phyloP scores from a whole-genome alignment of 352 stramenopile species.

The Globisporangium uncinulatum region DNA sequence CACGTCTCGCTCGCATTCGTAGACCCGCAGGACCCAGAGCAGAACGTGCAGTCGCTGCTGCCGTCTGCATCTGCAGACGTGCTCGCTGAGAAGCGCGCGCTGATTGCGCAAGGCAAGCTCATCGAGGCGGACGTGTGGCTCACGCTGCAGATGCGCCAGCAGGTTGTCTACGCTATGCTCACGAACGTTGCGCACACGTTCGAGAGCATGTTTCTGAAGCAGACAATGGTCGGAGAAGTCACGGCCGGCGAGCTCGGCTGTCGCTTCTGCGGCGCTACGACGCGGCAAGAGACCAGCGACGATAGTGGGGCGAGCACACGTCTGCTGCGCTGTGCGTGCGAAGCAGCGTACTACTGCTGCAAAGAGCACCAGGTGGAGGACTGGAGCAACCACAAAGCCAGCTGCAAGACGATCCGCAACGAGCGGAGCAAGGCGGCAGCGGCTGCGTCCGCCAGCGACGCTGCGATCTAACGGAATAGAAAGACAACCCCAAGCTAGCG shows the following conservation, averaged over 20 bases:
- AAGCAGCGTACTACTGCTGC: constrained; percentile 77
- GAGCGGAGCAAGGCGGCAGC: constrained; percentile 13
- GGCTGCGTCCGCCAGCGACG: neutral
- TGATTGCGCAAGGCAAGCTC: constrained; percentile 67
- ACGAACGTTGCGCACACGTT: constrained; percentile 81
- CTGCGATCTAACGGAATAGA: constrained; percentile 2
- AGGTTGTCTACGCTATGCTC: constrained; percentile 75
- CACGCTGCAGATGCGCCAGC: constrained; percentile 81
- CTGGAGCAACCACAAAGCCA: constrained; percentile 75
- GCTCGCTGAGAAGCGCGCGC: constrained; percentile 51
- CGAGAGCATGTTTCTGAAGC: constrained; percentile 74
- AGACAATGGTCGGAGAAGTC: constrained; percentile 64
- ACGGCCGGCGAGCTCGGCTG: constrained; percentile 58
- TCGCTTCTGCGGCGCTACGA: constrained; percentile 55
- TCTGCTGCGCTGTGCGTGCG: constrained; percentile 66
- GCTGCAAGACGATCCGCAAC: constrained; percentile 66
- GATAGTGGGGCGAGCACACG: neutral
- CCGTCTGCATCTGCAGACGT: constrained; percentile 50
- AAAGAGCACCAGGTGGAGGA: constrained; percentile 82
- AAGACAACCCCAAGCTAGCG: neutral
- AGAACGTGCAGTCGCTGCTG: constrained; percentile 73
- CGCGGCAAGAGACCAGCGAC: constrained; percentile 13
- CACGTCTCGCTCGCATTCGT: constrained; percentile 76
- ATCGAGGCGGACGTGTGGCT: constrained; percentile 84
- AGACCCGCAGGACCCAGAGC: constrained; percentile 60